Evolutionary conservation across 306 rosid genomes (phyloP), one percentile per base, ranked within the genome.

Genomic region (Corylus americana): DNA sequence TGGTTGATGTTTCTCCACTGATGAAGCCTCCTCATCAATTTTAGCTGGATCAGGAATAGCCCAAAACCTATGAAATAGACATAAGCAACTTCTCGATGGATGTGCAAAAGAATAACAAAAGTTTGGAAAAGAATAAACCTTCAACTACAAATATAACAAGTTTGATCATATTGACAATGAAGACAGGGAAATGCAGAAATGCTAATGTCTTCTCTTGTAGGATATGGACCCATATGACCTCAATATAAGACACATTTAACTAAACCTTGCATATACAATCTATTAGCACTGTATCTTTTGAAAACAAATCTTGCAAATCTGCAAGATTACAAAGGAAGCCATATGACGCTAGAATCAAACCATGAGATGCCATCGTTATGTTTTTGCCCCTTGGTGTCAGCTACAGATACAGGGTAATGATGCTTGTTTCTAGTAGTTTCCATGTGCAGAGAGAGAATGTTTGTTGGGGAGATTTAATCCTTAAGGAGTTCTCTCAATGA

Each of bases 21-120:
- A 42, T 69, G 81, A 84, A 31, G 55, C 69, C 64, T 64, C 82
- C 79, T 86, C 82, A 4, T 86, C 85, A 59, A 78, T 78, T 68
- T 79, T 68, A 35, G 64, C 83, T 50, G 88, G 63, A 61, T 79
- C 83, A 8, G 86, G 83, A 67, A 75, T 70, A 71, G 54, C 79
- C 92, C 86, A 86, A 71, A 84, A 77, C 73, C 90, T 88, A 54
- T 51, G 74, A 62, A 29, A 68, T 31, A 57, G 55, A 80, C n/a
- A 66, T 42, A 71, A 50, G 48, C 25, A 57, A 76, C 61, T 48
- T 44, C 59, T 31, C n/a, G 13, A 70, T 73, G 49, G 39, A 35
- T 17, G 48, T 59, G 18, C 47, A 75, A 71, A 70, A 27, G 58
- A 71, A 53, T 0, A 31, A 16, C 25, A 18, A 42, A 64, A 68